Evolutionary conservation across 2,329 filamentous ascomycete species (phyloP).

Genomic region (Didymella exigua): DNA sequence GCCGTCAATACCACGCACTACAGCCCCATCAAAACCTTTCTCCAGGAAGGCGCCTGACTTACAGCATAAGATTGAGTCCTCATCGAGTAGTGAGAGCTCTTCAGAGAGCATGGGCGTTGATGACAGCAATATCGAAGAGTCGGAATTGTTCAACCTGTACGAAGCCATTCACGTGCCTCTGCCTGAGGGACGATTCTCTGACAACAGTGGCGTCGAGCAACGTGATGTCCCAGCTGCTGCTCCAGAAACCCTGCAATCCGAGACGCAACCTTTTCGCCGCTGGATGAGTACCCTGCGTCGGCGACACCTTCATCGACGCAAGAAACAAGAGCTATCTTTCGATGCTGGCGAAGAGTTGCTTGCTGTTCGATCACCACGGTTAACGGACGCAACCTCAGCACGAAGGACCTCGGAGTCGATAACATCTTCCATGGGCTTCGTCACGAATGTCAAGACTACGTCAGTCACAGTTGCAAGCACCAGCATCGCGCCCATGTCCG

Average conservation of each 20-base stretch:
- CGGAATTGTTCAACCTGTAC: constrained; percentile 36
- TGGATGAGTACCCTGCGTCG: constrained; percentile 75
- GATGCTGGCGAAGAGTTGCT: constrained; percentile 32
- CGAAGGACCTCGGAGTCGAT: constrained; percentile 62
- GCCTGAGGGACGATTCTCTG: constrained; percentile 28
- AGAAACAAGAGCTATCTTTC: constrained; percentile 46
- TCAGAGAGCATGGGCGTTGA: constrained; percentile 23
- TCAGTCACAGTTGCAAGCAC: constrained; percentile 76
- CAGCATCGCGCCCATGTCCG: constrained; percentile 68
- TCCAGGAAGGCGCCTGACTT: constrained; percentile 14
- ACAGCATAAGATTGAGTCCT: constrained; percentile 9
- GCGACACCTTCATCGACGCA: constrained; percentile 52
- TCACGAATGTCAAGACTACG: constrained; percentile 80
- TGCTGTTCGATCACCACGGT: constrained; percentile 14
- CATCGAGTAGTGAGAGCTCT: constrained; percentile 15
- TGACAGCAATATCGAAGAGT: constrained; percentile 22
- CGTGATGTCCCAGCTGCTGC: constrained; percentile 5
- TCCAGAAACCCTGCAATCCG: neutral
- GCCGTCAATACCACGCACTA: constrained; percentile 21
- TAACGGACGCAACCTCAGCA: constrained; percentile 19
- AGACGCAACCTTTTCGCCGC: constrained; percentile 64
- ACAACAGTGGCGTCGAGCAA: constrained; percentile 25
- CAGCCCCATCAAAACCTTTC: constrained; percentile 19
- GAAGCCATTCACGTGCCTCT: constrained; percentile 41
- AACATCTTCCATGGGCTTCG: constrained; percentile 76